These are phyloP conservation scores for Penicillium goetzii DNA, from an alignment of 495 filamentous ascomycete genomes.

Conservation along the genomic window DNA sequence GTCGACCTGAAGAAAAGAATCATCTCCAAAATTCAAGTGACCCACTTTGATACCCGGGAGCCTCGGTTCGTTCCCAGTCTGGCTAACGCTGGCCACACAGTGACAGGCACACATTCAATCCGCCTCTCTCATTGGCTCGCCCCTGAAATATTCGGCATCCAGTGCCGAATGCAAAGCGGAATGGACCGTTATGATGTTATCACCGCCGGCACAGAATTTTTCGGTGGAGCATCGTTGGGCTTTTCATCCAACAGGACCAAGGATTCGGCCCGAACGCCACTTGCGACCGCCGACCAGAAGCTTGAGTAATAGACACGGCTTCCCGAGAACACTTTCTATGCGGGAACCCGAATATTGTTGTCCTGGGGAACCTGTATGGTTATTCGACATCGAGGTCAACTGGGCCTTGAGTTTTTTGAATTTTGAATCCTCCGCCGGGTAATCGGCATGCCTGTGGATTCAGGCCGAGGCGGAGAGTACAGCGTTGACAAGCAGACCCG, in stretches of 20 bases:
- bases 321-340: neutral
- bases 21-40: slow-evolving; percentile 6
- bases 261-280: slow-evolving; percentile 15
- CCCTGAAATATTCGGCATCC: slow-evolving; percentile 8
- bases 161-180: slow-evolving; percentile 18
- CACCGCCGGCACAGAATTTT: slow-evolving; percentile 15
- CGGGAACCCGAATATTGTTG: neutral
- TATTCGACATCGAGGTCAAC: no score
- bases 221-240: slow-evolving; percentile 11
- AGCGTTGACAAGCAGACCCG: no score
- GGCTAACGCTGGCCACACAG: slow-evolving; percentile 2
- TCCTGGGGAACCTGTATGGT: no score
- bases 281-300: neutral
- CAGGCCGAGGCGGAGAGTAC: neutral
- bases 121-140: slow-evolving; percentile 5
- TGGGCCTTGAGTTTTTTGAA: no score
- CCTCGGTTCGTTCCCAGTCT: slow-evolving; percentile 21
- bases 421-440: neutral
- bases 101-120: neutral
- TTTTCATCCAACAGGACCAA: neutral
- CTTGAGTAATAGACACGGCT: slow-evolving; percentile 8
- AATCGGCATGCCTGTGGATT: neutral
- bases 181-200: neutral
- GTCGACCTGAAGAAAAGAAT: slow-evolving; percentile 8
- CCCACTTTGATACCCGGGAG: slow-evolving; percentile 25